Percentiles rank a stretch among this genome's conserved stretches.
phyloP scores from a whole-genome alignment of 2,329 filamentous ascomycete species.

The Pseudogymnoascus sp. region DNA sequence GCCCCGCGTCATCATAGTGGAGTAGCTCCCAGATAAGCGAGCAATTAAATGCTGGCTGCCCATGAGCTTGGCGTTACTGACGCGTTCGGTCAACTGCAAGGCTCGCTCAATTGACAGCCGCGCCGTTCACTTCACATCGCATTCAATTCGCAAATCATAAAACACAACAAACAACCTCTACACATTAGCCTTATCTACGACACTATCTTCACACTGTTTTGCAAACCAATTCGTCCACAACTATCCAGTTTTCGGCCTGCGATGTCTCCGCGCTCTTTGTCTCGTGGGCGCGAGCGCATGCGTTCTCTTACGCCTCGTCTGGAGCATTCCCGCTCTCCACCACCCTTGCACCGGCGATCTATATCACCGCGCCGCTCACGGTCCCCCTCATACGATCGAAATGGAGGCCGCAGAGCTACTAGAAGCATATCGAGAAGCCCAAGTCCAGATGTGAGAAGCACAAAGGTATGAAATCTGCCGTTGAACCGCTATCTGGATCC shows the following conservation, averaged over 20 bases:
- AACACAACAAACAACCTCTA: not conserved
- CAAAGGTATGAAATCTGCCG: slow-evolving; percentile 38
- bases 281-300: slow-evolving; percentile 11
- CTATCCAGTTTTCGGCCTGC: not conserved
- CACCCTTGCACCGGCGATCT: slow-evolving; percentile 27
- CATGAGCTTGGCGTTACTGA: slow-evolving; percentile 21
- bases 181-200: not conserved
- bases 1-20: slow-evolving; percentile 24
- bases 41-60: slow-evolving; percentile 19
- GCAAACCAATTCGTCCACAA: not conserved
- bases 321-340: slow-evolving; percentile 2
- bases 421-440: slow-evolving; percentile 20
- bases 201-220: not conserved
- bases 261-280: slow-evolving; percentile 12
- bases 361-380: slow-evolving; percentile 25
- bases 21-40: slow-evolving; percentile 20
- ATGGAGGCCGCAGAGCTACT: slow-evolving; percentile 28
- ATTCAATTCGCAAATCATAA: not conserved
- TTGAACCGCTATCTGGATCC: not conserved
- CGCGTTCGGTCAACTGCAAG: not conserved
- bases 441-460: slow-evolving; percentile 38
- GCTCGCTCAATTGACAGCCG: not conserved
- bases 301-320: slow-evolving; percentile 11
- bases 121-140: not conserved
- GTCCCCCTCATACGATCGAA: slow-evolving; percentile 26